These are phyloP conservation scores for Globisporangium yorkense DNA, from an alignment of 352 stramenopile genomes.

Conservation along the genomic window DNA sequence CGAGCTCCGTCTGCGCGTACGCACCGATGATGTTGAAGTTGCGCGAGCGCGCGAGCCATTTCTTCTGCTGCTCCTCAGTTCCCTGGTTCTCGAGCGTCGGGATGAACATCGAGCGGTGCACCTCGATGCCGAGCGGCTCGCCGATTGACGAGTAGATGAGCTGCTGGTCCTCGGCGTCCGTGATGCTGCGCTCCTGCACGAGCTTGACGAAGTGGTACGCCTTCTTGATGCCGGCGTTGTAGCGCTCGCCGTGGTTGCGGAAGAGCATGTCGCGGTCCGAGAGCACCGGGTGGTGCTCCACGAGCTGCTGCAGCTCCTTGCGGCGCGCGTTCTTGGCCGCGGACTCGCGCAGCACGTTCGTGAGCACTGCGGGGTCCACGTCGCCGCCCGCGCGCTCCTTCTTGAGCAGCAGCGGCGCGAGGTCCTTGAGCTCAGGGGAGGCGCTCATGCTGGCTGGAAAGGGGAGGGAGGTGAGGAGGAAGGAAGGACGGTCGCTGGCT, in stretches of 20 bases:
- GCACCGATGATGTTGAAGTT: constrained; percentile 77
- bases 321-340: constrained; percentile 28
- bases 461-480: no score
- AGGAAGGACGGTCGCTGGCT: no score
- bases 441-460: no score
- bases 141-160: constrained; percentile 36
- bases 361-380: constrained; percentile 28
- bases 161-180: constrained; percentile 24
- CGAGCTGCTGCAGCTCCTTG: constrained; percentile 21
- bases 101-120: constrained; percentile 64
- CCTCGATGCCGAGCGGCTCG: constrained; percentile 32
- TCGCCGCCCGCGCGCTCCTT: constrained; percentile 22
- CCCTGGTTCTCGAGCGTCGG: constrained; percentile 59
- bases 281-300: constrained; percentile 32
- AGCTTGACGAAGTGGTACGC: constrained; percentile 32
- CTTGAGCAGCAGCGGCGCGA: constrained; percentile 34
- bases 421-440: constrained; percentile 40
- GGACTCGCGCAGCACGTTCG: constrained; percentile 26
- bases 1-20: constrained; percentile 95
- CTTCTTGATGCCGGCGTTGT: constrained; percentile 28
- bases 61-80: constrained; percentile 43
- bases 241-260: constrained; percentile 37
- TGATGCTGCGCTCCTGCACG: constrained; percentile 23
- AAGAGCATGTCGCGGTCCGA: constrained; percentile 42
- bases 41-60: constrained; percentile 51